Evolutionary conservation across 164 flowering plant genomes (phyloP), one percentile per base, ranked within the genome.

Genomic region (Aristolochia fimbriata): DNA sequence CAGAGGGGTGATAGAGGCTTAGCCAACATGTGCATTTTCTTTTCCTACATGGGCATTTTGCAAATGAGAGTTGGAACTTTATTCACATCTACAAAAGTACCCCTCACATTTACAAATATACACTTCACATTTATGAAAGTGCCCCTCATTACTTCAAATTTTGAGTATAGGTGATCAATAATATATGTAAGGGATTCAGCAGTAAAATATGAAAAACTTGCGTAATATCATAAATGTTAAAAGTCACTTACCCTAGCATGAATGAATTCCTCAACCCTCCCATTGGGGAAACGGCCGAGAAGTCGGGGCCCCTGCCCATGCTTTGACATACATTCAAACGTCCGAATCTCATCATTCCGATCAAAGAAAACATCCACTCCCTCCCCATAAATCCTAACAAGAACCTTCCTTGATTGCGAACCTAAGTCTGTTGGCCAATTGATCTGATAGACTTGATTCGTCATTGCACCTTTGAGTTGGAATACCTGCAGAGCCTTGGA

Each of bases 191-290:
- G n/a, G n/a, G n/a, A n/a, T n/a, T n/a, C n/a, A n/a, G n/a, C n/a
- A n/a, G n/a, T n/a, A n/a, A n/a, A n/a, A n/a, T n/a, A n/a, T n/a
- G n/a, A n/a, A n/a, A n/a, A n/a, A n/a, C n/a, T n/a, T n/a, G n/a
- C n/a, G n/a, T n/a, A n/a, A 15, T 54, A 54, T n/a, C 9, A 43
- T n/a, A 33, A 24, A 4, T 58, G 30, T 24, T 54, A 21, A 24
- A 54, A 22, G 27, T 6, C 10, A 37, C 48, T 59, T 77, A 89
- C 96, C 85, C 91, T 54, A 33, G 96, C 89, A 70, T 76, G 80
- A 70, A 89, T 86, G 68, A 89, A 86, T 66, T 86, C 94, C 70
- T 89, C 96, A 46, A 89, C 62, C n/a, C 96, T 71, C 51, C 96
- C 96, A 68, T 66, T 82, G 0, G 77, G 41, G 59, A 89, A 89